Conservation (phyloP, 1,284 basidiomycete genomes). For the Apiotrichum siamense region DNA sequence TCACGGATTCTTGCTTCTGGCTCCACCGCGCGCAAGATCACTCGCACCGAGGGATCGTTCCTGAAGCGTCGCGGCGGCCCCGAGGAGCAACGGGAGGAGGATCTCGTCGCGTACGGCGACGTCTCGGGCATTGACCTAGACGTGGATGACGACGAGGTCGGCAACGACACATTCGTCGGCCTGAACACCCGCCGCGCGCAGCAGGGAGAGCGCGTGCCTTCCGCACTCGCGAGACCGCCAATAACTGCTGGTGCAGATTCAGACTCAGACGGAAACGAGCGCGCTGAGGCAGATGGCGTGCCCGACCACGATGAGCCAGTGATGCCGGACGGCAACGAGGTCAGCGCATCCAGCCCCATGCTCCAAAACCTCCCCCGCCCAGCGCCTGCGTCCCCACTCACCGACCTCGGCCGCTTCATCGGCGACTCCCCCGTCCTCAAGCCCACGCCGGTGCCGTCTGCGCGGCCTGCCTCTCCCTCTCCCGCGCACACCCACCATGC, state of each 20-base stretch:
- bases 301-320: no score
- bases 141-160: constrained; percentile 4
- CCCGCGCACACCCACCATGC: neutral
- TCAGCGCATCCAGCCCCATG: no score
- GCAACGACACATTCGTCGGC: constrained; percentile 12
- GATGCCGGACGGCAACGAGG: no score
- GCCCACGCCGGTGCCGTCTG: no score
- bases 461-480: no score
- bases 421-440: no score
- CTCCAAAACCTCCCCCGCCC: no score
- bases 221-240: neutral
- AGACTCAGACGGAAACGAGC: neutral
- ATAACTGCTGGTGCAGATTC: neutral
- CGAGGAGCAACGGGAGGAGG: neutral
- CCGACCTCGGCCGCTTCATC: no score
- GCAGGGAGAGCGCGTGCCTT: neutral
- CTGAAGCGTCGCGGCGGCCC: neutral
- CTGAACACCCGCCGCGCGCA: neutral
- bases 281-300: no score
- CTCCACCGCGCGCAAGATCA: no score
- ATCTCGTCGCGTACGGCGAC: neutral
- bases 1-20: no score
- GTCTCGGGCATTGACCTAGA: neutral
- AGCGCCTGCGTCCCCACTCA: no score
- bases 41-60: neutral